Base-by-base conservation (phyloP, 1,284 basidiomycete species). In the Trametes pubescens region DNA sequence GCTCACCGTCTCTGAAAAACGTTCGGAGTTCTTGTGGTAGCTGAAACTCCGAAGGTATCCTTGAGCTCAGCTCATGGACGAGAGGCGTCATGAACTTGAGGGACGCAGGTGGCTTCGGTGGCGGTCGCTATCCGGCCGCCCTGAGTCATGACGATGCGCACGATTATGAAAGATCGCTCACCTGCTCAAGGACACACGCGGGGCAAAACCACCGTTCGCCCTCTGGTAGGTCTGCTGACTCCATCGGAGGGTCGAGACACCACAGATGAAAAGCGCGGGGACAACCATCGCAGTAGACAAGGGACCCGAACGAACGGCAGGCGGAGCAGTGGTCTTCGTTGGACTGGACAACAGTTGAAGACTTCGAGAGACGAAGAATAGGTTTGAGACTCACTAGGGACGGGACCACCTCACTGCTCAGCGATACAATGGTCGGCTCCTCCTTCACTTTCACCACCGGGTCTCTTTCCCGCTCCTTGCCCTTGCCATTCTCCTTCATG, bases 281-380 rank as follows among this genome's bases (percentile, higher is more conserved):
- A 76, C 98, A 99, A 14, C 96, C 96, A 76, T 99, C 97, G 78
- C 97, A 99, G 77, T 98, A 99, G 10, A 97, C 86, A 65, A 96
- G 82, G 26, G 88, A 85, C 61, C 96, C 93, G 61, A 87, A 80
- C 26, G 89, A 92, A 70, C 90, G 86, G 78, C 97, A 99, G 1
- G 94, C 87, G 57, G 95, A 96, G 77, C 96, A 99, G 73, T 94
- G 94, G 77, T 99, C 96, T 76, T 98, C 91, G 78, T 99, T 99
- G 60, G 89, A 80, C 90, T 94, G 73, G 57, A 67, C 63, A 66
- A 57, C 63, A 70, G 67, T 32, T 62, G 34, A 47, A 34, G 44
- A 16, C 5, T 14, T 38, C 7, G 43, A 3, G n/a, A 24, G 46
- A 14, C 29, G 16, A 26, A 22, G 14, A 29, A 40, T 46, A 37